Evolutionary conservation across 2,329 filamentous ascomycete species (phyloP).

Genomic region (Lanzia echinophila): DNA sequence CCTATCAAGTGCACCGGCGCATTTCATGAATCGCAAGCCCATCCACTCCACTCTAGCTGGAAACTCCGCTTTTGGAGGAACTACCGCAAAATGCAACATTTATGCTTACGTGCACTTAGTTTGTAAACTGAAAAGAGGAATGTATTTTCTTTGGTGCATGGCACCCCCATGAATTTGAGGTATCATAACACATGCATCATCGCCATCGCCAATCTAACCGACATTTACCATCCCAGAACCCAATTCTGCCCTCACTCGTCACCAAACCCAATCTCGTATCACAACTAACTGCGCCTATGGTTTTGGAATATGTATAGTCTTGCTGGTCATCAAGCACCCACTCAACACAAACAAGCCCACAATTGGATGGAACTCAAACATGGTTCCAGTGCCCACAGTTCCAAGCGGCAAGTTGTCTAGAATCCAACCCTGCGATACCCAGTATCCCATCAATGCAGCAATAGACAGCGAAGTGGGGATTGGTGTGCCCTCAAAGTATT

Average conservation of each 20-base stretch:
- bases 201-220: not conserved
- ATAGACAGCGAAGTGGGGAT: conserved; percentile 85
- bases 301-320: conserved; percentile 92
- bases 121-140: too few species aligned
- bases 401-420: conserved; percentile 74
- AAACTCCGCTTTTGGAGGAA: too few species aligned
- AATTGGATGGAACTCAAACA: conserved; percentile 77
- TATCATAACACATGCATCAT: conserved; percentile 8
- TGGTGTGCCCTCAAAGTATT: conserved; percentile 95
- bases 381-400: conserved; percentile 56
- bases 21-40: not conserved
- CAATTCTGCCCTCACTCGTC: not conserved
- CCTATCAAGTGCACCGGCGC: not conserved
- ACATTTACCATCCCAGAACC: not conserved
- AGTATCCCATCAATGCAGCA: conserved; percentile 81
- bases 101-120: too few species aligned
- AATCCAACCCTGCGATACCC: conserved; percentile 75
- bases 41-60: too few species aligned
- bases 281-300: conserved; percentile 37
- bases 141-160: too few species aligned
- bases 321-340: conserved; percentile 91
- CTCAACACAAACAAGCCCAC: conserved; percentile 78
- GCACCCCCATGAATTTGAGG: not conserved
- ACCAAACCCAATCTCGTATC: not conserved
- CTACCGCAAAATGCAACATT: too few species aligned